These are phyloP conservation scores for Lipomyces chichibuensis DNA, from an alignment of 805 yeast species.

Conservation along the genomic window DNA sequence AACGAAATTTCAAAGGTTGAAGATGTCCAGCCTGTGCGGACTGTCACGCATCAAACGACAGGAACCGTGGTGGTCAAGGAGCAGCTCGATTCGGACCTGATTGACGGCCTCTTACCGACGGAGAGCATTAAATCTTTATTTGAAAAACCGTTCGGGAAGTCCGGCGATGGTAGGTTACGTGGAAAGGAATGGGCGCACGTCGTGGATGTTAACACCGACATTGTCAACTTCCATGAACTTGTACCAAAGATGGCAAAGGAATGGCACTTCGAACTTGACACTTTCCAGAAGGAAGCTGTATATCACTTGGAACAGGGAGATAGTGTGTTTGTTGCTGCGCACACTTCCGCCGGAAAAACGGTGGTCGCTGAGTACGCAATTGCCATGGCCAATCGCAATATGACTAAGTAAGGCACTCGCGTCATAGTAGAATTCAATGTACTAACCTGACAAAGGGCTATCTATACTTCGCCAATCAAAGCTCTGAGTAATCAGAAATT, in stretches of 20 bases:
- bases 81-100: slow-evolving; percentile 35
- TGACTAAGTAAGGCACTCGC: slow-evolving; percentile 64
- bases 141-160: slow-evolving; percentile 17
- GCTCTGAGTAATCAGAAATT: slow-evolving; percentile 89
- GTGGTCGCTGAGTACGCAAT: slow-evolving; percentile 98
- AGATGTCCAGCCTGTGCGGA: slow-evolving; percentile 12
- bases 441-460: slow-evolving; percentile 50
- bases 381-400: slow-evolving; percentile 92
- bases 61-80: slow-evolving; percentile 11
- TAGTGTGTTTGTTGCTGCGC: slow-evolving; percentile 98
- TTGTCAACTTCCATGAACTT: slow-evolving; percentile 81
- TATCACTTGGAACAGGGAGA: slow-evolving; percentile 97
- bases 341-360: slow-evolving; percentile 97
- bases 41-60: slow-evolving; percentile 38
- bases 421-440: background rate
- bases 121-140: slow-evolving; percentile 36
- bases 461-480: slow-evolving; percentile 93
- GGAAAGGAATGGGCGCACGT: slow-evolving; percentile 91
- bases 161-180: slow-evolving; percentile 4
- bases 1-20: background rate
- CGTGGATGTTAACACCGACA: slow-evolving; percentile 80
- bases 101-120: slow-evolving; percentile 56
- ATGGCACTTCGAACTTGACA: slow-evolving; percentile 95
- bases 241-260: slow-evolving; percentile 91
- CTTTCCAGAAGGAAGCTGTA: slow-evolving; percentile 95